Evolutionary conservation across 1,284 basidiomycete genomes (phyloP).

Genomic region (Tilletiaria anomala): DNA sequence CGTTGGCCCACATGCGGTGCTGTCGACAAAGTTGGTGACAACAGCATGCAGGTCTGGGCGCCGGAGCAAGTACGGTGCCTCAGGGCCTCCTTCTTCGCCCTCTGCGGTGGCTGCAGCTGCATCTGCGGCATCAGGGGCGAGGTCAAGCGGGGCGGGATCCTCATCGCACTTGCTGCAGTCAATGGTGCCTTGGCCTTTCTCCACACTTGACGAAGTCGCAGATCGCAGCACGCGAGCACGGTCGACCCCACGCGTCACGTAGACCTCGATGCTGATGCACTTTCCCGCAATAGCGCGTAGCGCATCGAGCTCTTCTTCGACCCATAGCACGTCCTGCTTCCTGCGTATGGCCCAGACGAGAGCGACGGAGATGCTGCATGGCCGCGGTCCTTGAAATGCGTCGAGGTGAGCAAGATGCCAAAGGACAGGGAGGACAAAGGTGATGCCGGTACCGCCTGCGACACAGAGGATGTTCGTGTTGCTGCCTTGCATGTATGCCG

Average conservation of each 20-base stretch:
- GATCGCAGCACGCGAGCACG: background rate
- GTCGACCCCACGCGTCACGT: slow-evolving; percentile 2
- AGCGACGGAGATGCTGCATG: background rate
- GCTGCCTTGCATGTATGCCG: background rate
- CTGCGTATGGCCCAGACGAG: slow-evolving; percentile 7
- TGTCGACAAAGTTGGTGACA: slow-evolving; percentile 1
- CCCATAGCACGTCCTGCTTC: slow-evolving; percentile 3
- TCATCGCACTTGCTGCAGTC: background rate
- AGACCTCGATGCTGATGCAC: slow-evolving; percentile 4
- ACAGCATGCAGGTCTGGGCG: slow-evolving; percentile 1
- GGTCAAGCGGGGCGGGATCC: background rate
- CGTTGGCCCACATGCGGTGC: background rate
- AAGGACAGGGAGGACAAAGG: slow-evolving; percentile 9
- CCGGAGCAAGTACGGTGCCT: too few species aligned
- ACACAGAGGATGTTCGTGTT: slow-evolving; percentile 5
- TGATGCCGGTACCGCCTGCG: slow-evolving; percentile 12
- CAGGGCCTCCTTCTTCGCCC: background rate
- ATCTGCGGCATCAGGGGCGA: background rate
- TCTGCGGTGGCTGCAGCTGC: background rate
- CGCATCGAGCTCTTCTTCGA: slow-evolving; percentile 5
- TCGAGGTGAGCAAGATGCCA: slow-evolving; percentile 2
- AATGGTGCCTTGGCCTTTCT: background rate
- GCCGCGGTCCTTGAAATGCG: background rate
- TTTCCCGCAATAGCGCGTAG: background rate
- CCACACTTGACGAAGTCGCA: background rate